These are phyloP conservation scores for Nannochloropsis salina DNA, from an alignment of 108 stramenopile genomes.

Conservation along the genomic window DNA sequence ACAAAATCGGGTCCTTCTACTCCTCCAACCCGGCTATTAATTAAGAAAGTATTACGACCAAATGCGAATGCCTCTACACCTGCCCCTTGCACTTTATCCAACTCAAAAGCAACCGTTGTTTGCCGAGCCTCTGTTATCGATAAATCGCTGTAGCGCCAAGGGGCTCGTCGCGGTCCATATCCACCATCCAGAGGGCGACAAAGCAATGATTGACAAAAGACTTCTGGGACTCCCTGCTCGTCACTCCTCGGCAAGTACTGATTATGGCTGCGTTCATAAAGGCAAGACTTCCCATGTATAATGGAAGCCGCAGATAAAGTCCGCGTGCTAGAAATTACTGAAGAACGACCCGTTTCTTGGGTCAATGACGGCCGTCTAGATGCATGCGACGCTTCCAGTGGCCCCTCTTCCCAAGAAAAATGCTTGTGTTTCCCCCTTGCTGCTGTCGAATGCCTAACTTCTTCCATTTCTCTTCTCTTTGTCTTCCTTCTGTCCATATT, in stretches of 20 bases:
- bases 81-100: no score
- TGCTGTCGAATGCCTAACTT: background rate
- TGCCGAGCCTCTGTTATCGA: no score
- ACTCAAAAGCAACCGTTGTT: no score
- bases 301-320: background rate
- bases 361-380: background rate
- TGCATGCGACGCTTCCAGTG: background rate
- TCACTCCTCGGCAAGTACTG: background rate
- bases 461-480: background rate
- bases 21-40: no score
- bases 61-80: no score
- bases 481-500: background rate
- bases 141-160: background rate
- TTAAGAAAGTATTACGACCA: no score
- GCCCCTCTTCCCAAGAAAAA: background rate
- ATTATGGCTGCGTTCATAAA: background rate
- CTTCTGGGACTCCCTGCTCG: background rate
- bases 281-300: background rate
- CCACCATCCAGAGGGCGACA: background rate
- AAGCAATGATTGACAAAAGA: background rate
- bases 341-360: background rate
- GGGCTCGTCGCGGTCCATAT: background rate
- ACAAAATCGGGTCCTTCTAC: no score
- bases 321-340: background rate
- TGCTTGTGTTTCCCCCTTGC: background rate